These are phyloP conservation scores for Trichoderma reesei DNA, from an alignment of 495 filamentous ascomycete genomes.

Conservation along the genomic window DNA sequence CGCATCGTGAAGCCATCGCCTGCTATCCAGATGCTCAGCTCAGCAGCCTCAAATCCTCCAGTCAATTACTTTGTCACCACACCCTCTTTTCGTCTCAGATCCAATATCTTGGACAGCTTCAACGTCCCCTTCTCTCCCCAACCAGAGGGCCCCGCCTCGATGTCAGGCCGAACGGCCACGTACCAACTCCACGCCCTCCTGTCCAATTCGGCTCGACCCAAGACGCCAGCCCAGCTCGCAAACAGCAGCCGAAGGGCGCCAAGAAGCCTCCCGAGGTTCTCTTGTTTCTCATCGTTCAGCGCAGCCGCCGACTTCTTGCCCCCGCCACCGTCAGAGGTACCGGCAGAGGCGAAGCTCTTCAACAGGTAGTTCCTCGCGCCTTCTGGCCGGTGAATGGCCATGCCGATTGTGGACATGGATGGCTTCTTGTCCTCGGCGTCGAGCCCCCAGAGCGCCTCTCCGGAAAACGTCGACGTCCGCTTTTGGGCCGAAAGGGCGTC, in stretches of 20 bases:
- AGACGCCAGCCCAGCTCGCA: constrained; percentile 52
- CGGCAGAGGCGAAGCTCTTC: constrained; percentile 45
- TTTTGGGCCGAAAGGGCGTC: constrained; percentile 37
- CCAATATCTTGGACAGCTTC: constrained; percentile 54
- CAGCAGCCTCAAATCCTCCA: background rate
- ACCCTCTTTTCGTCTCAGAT: constrained; percentile 38
- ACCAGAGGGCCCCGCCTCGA: constrained; percentile 59
- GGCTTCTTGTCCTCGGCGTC: constrained; percentile 58
- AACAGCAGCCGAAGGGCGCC: constrained; percentile 59
- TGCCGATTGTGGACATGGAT: constrained; percentile 22
- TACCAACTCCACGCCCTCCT: constrained; percentile 75
- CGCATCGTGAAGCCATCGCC: too few relatives aligned
- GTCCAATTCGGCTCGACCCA: constrained; percentile 56
- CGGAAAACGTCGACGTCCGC: constrained; percentile 29
- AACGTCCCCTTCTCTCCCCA: constrained; percentile 75
- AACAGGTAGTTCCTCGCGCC: constrained; percentile 50
- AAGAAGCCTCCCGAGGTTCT: constrained; percentile 56
- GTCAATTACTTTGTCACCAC: background rate
- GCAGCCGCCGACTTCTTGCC: constrained; percentile 26
- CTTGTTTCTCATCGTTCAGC: constrained; percentile 47
- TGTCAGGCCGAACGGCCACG: constrained; percentile 58
- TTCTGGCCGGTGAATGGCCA: constrained; percentile 62
- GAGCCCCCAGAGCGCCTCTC: constrained; percentile 64
- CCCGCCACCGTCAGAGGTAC: constrained; percentile 12
- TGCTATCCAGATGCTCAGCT: too few relatives aligned